Evolutionary conservation across 805 yeast species (phyloP).

Genomic region (Wickerhamiella brachini): DNA sequence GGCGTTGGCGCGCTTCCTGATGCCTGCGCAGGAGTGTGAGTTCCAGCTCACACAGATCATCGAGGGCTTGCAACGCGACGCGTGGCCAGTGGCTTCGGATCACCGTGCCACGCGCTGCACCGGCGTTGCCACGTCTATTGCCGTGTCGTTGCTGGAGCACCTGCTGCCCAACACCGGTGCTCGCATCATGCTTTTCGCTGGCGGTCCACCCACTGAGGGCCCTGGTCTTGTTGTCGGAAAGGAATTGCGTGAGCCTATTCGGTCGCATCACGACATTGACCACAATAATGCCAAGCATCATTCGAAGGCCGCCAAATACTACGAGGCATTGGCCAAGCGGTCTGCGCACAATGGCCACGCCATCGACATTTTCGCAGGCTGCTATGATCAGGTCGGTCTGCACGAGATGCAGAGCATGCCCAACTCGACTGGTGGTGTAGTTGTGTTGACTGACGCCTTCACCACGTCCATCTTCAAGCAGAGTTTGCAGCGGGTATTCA

Average conservation of each 20-base stretch:
- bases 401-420: conserved; percentile 82
- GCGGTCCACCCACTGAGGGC: conserved; percentile 88
- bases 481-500: conserved; percentile 74
- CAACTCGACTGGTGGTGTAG: conserved; percentile 78
- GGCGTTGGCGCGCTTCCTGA: conserved; percentile 47
- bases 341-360: conserved; percentile 65
- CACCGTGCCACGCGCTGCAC: conserved; percentile 83
- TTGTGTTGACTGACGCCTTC: conserved; percentile 82
- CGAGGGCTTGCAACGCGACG: conserved; percentile 64
- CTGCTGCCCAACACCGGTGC: conserved; percentile 78
- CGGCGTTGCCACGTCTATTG: conserved; percentile 83
- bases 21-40: conserved; percentile 67
- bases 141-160: conserved; percentile 67
- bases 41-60: conserved; percentile 66
- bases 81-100: conserved; percentile 73
- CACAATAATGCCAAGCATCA: conserved; percentile 78
- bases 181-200: conserved; percentile 77
- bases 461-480: conserved; percentile 91
- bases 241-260: conserved; percentile 85
- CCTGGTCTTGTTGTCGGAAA: conserved; percentile 92
- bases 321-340: conserved; percentile 57
- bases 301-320: conserved; percentile 72
- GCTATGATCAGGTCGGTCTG: conserved; percentile 92
- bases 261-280: conserved; percentile 95
- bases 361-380: conserved; percentile 84